phyloP scores from a whole-genome alignment of 2,329 filamentous ascomycete genomes.

The Metarhizium brunneum region DNA sequence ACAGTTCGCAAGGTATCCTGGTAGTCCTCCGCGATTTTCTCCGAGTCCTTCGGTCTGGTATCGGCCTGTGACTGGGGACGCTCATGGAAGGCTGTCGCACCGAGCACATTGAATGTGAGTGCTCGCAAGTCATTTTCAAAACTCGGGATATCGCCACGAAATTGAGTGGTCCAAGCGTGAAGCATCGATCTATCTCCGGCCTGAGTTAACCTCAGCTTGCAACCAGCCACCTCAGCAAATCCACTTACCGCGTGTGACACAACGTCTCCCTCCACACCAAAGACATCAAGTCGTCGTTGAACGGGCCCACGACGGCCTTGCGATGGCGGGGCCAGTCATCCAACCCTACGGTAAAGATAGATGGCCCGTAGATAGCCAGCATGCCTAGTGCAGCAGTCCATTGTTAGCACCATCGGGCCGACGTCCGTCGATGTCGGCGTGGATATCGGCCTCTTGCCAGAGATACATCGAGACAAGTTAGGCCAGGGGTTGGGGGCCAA shows the following conservation, averaged over 20 bases:
- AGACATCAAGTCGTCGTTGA: neutral
- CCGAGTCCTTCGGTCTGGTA: neutral
- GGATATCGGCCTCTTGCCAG: too few species aligned
- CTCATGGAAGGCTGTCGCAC: neutral
- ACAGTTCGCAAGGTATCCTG: neutral
- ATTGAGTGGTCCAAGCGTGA: neutral
- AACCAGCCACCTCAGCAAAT: too few species aligned
- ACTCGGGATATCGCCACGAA: neutral
- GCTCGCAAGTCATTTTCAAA: neutral
- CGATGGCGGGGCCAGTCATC: conserved; percentile 4
- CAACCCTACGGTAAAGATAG: neutral
- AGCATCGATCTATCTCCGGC: neutral
- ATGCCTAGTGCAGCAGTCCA: neutral
- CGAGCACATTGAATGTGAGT: neutral
- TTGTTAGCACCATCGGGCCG: too few species aligned
- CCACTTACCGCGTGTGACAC: neutral
- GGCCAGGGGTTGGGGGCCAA: too few species aligned
- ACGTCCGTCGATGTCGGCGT: too few species aligned
- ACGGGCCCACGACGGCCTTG: conserved; percentile 1
- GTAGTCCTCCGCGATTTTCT: neutral
- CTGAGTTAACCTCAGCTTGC: too few species aligned
- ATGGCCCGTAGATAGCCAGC: conserved; percentile 2
- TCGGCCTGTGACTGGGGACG: neutral
- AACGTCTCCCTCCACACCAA: neutral
- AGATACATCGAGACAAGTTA: too few species aligned